Evolutionary conservation across 148 eudicot species (phyloP).

Genomic region (Cornus florida): DNA sequence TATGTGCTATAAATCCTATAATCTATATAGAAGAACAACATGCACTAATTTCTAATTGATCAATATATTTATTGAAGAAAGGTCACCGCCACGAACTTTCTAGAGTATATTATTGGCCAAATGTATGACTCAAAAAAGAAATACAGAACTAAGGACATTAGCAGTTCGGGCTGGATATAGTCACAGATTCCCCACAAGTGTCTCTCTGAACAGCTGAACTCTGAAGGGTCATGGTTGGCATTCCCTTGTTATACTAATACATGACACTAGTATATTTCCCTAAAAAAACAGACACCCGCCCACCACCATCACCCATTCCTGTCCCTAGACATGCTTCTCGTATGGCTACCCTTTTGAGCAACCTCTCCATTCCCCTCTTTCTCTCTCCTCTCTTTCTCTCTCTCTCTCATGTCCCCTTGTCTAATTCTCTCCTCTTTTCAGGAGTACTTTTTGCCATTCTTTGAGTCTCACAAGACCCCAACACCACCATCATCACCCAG

Average conservation of each 20-base stretch:
- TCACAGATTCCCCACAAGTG: neutral
- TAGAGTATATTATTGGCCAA: too few relatives aligned
- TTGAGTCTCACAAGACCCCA: neutral
- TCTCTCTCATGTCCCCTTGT: neutral
- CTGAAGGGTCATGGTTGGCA: neutral
- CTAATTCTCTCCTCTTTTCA: neutral
- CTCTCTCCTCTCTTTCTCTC: neutral
- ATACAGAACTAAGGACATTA: too few relatives aligned
- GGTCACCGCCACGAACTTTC: too few relatives aligned
- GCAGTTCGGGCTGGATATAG: too few relatives aligned
- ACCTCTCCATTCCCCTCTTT: neutral
- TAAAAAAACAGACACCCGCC: too few relatives aligned
- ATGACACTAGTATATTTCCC: too few relatives aligned
- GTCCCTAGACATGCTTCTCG: neutral
- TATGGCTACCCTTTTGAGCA: neutral
- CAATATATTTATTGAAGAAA: too few relatives aligned
- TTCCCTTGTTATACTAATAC: neutral
- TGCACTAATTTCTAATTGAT: too few relatives aligned
- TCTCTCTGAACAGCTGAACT: neutral
- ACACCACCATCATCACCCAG: slow-evolving; percentile 20
- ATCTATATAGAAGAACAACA: too few relatives aligned
- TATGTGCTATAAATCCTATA: too few relatives aligned
- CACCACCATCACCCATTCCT: too few relatives aligned
- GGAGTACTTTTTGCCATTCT: slow-evolving; percentile 5
- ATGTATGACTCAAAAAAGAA: too few relatives aligned